A percentile compares a stretch with the other conserved stretches of the same genome.
Evolutionary conservation across 2,329 filamentous ascomycete genomes (phyloP).

Genomic region (Neonectria ditissima): DNA sequence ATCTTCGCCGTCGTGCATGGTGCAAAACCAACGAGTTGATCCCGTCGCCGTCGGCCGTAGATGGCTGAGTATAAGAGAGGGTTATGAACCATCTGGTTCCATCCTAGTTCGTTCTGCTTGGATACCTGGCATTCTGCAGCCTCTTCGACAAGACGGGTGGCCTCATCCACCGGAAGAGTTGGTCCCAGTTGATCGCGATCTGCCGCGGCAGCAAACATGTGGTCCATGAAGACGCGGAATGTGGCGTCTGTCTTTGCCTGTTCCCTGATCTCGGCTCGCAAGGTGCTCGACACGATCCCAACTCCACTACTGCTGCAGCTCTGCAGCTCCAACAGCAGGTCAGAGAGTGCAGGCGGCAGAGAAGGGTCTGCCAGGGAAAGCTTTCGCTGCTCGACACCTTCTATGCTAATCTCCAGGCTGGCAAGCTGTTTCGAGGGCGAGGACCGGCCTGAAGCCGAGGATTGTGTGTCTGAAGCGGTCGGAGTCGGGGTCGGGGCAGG

Average conservation of each 20-base stretch:
- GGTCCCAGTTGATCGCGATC: no score
- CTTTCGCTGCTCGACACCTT: slow-evolving; percentile 15
- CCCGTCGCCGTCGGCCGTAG: slow-evolving; percentile 9
- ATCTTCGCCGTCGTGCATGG: background rate
- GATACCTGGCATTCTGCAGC: no score
- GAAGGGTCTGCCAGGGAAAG: slow-evolving; percentile 7
- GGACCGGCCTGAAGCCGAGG: slow-evolving; percentile 13
- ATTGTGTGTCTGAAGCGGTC: slow-evolving; percentile 6
- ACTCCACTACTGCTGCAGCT: slow-evolving; percentile 1
- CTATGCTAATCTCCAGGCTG: slow-evolving; percentile 6
- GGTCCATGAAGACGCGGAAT: no score
- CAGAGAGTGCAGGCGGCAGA: slow-evolving; percentile 4
- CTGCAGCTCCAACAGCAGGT: slow-evolving; percentile 12
- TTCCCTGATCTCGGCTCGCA: background rate
- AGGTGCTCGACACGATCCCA: slow-evolving; percentile 10
- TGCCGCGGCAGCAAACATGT: no score
- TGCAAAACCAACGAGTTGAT: slow-evolving; percentile 17
- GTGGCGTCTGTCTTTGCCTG: no score
- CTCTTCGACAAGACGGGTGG: no score
- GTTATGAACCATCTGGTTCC: slow-evolving; percentile 8
- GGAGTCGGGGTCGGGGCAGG: slow-evolving; percentile 5
- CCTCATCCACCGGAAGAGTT: no score
- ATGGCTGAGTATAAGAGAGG: slow-evolving; percentile 18
- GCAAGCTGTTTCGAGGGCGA: slow-evolving; percentile 20
- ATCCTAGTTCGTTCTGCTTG: no score